Evolutionary conservation across 2,329 filamentous ascomycete genomes (phyloP).

Genomic region (Scytalidium lignicola): DNA sequence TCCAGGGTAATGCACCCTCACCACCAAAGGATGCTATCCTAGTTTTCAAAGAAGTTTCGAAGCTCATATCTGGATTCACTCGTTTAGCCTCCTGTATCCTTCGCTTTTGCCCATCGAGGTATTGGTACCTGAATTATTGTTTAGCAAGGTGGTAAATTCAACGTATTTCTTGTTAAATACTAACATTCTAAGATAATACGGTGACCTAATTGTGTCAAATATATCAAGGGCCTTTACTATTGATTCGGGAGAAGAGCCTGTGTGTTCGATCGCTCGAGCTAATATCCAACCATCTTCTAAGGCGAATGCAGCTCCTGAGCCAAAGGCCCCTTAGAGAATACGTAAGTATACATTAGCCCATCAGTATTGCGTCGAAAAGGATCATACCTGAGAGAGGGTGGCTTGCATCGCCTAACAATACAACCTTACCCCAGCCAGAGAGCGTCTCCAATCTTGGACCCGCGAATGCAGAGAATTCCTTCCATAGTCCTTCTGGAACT

Average conservation of each 20-base stretch:
- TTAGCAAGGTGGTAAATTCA: not conserved
- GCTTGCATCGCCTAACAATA: slow-evolving; percentile 49
- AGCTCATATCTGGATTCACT: slow-evolving; percentile 18
- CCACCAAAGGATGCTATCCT: slow-evolving; percentile 29
- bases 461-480: slow-evolving; percentile 43
- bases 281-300: slow-evolving; percentile 42
- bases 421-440: slow-evolving; percentile 38
- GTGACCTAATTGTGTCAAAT: slow-evolving; percentile 34
- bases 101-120: slow-evolving; percentile 23
- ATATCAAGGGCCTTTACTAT: slow-evolving; percentile 28
- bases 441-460: slow-evolving; percentile 37
- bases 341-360: not conserved
- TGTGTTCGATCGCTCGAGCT: slow-evolving; percentile 29
- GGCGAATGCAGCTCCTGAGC: slow-evolving; percentile 40
- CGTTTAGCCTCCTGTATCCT: slow-evolving; percentile 13
- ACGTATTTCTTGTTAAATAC: slow-evolving; percentile 5
- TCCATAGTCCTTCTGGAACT: slow-evolving; percentile 36
- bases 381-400: slow-evolving; percentile 43
- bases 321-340: slow-evolving; percentile 31
- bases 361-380: not conserved
- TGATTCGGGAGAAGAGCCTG: slow-evolving; percentile 13
- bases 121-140: slow-evolving; percentile 22
- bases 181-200: slow-evolving; percentile 36
- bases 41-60: slow-evolving; percentile 25
- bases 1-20: slow-evolving; percentile 31